These are phyloP conservation scores for Podosphaera aphanis DNA, from an alignment of 2,329 filamentous ascomycete genomes.

Conservation along the genomic window DNA sequence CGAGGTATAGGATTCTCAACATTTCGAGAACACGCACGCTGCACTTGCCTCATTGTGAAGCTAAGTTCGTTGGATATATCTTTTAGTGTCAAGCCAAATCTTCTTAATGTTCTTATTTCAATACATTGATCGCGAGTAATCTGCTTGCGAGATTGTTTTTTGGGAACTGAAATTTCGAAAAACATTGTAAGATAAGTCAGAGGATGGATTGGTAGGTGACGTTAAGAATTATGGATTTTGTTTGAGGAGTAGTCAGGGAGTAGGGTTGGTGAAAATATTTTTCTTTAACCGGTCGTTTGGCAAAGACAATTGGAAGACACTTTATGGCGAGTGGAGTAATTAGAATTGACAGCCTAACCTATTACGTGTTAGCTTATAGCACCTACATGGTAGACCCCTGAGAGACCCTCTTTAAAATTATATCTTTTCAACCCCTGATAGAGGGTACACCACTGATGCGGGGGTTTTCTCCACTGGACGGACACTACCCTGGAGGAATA, in stretches of 20 bases:
- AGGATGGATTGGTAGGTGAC: background rate
- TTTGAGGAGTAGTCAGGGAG: background rate
- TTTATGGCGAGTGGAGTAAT: background rate
- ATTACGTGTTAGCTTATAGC: background rate
- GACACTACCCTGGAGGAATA: too few species aligned
- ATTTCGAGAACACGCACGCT: background rate
- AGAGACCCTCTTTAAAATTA: background rate
- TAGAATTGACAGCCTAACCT: background rate
- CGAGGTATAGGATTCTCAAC: background rate
- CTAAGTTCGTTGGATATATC: background rate
- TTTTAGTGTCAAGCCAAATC: background rate
- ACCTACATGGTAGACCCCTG: background rate
- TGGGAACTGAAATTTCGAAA: background rate
- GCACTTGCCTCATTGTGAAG: background rate
- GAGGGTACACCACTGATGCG: background rate
- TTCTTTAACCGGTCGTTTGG: background rate
- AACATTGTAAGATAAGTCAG: background rate
- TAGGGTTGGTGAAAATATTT: background rate
- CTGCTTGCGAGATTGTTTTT: background rate
- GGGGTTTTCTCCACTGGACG: too few species aligned
- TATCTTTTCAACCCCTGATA: background rate
- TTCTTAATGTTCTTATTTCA: slow-evolving; percentile 1
- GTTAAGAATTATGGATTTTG: background rate
- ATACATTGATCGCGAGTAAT: background rate
- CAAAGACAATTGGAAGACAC: background rate